Conservation (phyloP, 805 yeast genomes). For the Candida berthetii region DNA sequence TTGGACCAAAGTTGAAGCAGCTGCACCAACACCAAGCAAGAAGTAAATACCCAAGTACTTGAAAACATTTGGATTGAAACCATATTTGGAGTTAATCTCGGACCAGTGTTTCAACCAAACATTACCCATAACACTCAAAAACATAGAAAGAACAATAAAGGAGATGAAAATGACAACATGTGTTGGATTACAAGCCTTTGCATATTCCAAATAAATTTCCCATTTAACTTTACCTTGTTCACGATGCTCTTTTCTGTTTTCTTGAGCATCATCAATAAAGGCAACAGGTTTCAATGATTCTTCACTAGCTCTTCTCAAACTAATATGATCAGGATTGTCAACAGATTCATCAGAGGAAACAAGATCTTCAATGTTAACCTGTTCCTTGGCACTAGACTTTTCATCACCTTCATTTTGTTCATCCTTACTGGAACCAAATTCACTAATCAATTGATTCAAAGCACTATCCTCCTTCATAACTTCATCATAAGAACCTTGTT, state of each 20-base stretch:
- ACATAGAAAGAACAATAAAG: conserved; percentile 52
- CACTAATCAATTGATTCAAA: conserved; percentile 48
- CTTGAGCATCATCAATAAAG: conserved; percentile 26
- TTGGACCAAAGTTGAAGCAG: conserved; percentile 38
- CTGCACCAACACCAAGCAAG: conserved; percentile 45
- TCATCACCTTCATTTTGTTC: conserved; percentile 11
- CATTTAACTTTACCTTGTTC: conserved; percentile 94
- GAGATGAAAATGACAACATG: conserved; percentile 54
- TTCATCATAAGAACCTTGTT: conserved; percentile 56
- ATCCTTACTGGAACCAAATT: conserved; percentile 48
- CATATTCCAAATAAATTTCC: conserved; percentile 77
- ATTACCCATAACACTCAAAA: conserved; percentile 60
- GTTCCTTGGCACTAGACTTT: conserved; percentile 15
- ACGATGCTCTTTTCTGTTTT: conserved; percentile 58
- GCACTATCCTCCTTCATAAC: conserved; percentile 41
- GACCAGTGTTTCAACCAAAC: conserved; percentile 98
- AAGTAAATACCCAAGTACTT: conserved; percentile 59
- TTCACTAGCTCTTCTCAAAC: conserved; percentile 63
- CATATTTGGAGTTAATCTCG: conserved; percentile 68
- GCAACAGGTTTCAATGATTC: conserved; percentile 32
- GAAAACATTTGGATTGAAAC: conserved; percentile 66
- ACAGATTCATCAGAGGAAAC: conserved; percentile 15
- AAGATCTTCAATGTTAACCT: conserved; percentile 23
- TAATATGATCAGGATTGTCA: conserved; percentile 24
- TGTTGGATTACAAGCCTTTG: conserved; percentile 74